A percentile compares a stretch with the other conserved stretches of the same genome.
Evolutionary conservation across 768 basidiomycete genomes (phyloP).

Genomic region (Calvatia gigantea): DNA sequence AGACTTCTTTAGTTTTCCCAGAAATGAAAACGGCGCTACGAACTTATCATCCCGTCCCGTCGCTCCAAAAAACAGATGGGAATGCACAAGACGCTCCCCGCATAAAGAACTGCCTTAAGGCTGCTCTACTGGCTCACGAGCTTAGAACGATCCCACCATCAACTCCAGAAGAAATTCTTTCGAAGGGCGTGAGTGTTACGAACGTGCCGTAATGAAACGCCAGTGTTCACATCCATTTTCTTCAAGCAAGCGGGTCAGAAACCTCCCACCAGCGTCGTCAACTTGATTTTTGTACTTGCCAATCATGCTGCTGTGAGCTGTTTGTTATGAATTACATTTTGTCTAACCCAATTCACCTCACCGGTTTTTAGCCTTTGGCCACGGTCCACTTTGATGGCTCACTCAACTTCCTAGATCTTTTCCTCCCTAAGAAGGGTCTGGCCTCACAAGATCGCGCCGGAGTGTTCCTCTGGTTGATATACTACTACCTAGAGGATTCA

Average conservation of each 20-base stretch:
- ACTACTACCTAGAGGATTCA: constrained; percentile 73
- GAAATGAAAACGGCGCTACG: constrained; percentile 91
- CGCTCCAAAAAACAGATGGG: constrained; percentile 81
- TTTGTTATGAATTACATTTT: neutral
- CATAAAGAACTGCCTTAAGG: constrained; percentile 88
- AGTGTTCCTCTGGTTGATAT: constrained; percentile 83
- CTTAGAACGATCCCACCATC: constrained; percentile 62
- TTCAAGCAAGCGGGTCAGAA: constrained; percentile 51
- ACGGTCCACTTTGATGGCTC: constrained; percentile 70
- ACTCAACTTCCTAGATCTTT: constrained; percentile 80
- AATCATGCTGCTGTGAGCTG: constrained; percentile 69
- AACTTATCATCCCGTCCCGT: constrained; percentile 90
- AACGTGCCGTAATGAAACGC: constrained; percentile 9
- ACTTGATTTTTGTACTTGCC: constrained; percentile 80
- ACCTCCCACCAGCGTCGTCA: constrained; percentile 85
- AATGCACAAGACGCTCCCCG: constrained; percentile 90
- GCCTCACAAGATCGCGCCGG: constrained; percentile 70
- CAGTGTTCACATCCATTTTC: constrained; percentile 12
- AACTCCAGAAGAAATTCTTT: constrained; percentile 70
- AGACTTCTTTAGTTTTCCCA: constrained; percentile 65
- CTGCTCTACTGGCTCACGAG: constrained; percentile 70
- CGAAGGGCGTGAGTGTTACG: constrained; percentile 50
- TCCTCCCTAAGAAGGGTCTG: constrained; percentile 66
- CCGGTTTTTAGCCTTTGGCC: constrained; percentile 46
- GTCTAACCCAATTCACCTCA: neutral